Conservation (phyloP, 129 eudicot genomes). For the Logfia minima region DNA sequence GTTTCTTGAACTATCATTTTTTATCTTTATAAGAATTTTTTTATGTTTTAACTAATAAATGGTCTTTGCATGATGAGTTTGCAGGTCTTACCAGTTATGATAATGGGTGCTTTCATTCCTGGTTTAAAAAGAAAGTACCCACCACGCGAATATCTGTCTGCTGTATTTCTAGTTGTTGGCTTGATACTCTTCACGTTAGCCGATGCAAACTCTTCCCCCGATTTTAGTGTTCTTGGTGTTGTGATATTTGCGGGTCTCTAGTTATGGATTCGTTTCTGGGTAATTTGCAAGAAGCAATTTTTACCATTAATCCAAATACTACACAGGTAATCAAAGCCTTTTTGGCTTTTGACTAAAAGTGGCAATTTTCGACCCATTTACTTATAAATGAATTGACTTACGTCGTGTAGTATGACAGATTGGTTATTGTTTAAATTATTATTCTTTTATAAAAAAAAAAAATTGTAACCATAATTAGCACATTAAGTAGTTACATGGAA, state of each 20-base stretch:
- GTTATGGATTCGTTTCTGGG: constrained; percentile 96
- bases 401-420: too few species aligned
- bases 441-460: too few species aligned
- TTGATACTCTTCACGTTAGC: constrained; percentile 89
- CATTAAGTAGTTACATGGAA: too few species aligned
- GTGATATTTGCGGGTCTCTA: constrained; percentile 84
- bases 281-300: constrained; percentile 95
- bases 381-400: background rate
- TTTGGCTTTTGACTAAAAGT: too few species aligned
- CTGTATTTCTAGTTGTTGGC: constrained; percentile 78
- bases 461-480: background rate
- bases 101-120: constrained; percentile 97
- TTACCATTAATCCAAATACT: constrained; percentile 86
- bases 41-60: background rate
- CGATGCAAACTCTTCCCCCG: constrained; percentile 89
- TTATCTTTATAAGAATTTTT: too few species aligned
- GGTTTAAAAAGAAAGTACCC: constrained; percentile 93
- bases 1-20: background rate
- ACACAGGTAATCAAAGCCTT: constrained; percentile 56
- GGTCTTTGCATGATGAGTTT: background rate
- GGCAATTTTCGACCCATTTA: background rate
- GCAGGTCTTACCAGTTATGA: constrained; percentile 93
- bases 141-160: constrained; percentile 75
- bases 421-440: too few species aligned
- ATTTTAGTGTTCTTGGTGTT: constrained; percentile 80